Evolutionary conservation across 2,329 filamentous ascomycete genomes (phyloP).

Genomic region (Diaporthe citriasiana): DNA sequence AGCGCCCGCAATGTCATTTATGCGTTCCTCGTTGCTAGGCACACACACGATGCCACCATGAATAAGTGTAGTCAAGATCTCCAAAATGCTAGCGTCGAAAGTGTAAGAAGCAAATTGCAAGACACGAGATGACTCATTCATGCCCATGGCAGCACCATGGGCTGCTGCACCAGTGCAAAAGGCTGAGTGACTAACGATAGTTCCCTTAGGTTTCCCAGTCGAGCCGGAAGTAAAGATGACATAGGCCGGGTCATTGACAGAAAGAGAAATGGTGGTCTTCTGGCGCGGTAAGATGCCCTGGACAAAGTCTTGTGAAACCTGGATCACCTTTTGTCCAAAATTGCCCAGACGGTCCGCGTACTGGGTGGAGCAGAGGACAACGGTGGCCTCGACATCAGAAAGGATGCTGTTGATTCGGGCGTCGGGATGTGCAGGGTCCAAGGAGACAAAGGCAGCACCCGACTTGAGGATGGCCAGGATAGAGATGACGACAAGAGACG

Average conservation of each 20-base stretch:
- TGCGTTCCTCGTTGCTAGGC: constrained; percentile 55
- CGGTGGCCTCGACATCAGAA: constrained; percentile 46
- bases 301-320: not conserved
- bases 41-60: constrained; percentile 52
- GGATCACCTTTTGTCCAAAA: constrained; percentile 1
- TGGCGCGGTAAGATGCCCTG: not conserved
- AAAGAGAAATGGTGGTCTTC: not conserved
- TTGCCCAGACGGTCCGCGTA: constrained; percentile 17
- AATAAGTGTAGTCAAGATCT: constrained; percentile 43
- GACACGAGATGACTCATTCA: constrained; percentile 47
- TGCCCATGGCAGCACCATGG: constrained; percentile 43
- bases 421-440: constrained; percentile 55
- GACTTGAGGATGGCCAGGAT: constrained; percentile 53
- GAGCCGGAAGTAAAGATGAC: constrained; percentile 69
- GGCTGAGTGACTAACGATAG: constrained; percentile 52
- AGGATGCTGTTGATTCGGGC: constrained; percentile 54
- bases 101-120: constrained; percentile 53
- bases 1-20: constrained; percentile 51
- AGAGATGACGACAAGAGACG: constrained; percentile 49
- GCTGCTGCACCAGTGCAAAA: constrained; percentile 19
- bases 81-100: constrained; percentile 50
- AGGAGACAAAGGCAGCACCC: constrained; percentile 49
- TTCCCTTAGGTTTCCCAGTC: constrained; percentile 68
- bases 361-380: constrained; percentile 39
- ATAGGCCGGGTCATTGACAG: not conserved